These are phyloP conservation scores for Abrus pulchellus DNA, from an alignment of 306 rosid genomes.

Conservation along the genomic window DNA sequence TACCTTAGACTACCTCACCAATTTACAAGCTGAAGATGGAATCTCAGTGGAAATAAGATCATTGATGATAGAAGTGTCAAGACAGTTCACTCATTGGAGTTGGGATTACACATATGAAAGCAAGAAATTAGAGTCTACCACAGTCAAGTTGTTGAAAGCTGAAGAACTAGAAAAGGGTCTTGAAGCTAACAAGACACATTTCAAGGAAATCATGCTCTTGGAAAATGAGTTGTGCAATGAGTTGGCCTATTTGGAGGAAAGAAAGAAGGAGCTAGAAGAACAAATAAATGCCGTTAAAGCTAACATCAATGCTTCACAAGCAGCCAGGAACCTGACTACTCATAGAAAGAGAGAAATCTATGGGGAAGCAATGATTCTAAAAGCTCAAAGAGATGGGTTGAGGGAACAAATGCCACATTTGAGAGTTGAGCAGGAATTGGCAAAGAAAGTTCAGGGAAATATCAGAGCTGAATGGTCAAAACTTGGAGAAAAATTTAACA, in stretches of 20 bases:
- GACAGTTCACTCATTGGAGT: constrained; percentile 42
- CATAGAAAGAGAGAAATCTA: constrained; percentile 38
- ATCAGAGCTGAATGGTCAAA: constrained; percentile 45
- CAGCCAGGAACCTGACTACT: constrained; percentile 16
- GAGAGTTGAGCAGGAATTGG: constrained; percentile 43
- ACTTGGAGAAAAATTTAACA: constrained; percentile 39
- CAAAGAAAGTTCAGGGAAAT: constrained; percentile 29
- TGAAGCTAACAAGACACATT: constrained; percentile 41
- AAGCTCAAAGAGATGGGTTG: constrained; percentile 47
- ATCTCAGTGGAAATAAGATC: constrained; percentile 41
- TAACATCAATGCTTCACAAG: constrained; percentile 30
- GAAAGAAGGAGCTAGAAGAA: constrained; percentile 47
- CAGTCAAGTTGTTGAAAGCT: constrained; percentile 26
- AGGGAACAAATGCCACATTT: constrained; percentile 27
- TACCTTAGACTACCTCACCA: constrained; percentile 37
- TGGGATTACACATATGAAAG: constrained; percentile 35
- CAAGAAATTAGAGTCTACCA: constrained; percentile 25
- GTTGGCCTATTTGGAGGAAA: constrained; percentile 41
- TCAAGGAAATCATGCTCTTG: constrained; percentile 25
- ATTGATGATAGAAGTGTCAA: constrained; percentile 37
- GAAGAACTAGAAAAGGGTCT: constrained; percentile 41
- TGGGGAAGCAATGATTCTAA: constrained; percentile 37
- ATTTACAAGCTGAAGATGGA: constrained; percentile 40
- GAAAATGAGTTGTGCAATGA: constrained; percentile 45
- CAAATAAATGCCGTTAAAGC: constrained; percentile 39